phyloP scores from a whole-genome alignment of 805 yeast genomes.

The Candida insectorum region DNA sequence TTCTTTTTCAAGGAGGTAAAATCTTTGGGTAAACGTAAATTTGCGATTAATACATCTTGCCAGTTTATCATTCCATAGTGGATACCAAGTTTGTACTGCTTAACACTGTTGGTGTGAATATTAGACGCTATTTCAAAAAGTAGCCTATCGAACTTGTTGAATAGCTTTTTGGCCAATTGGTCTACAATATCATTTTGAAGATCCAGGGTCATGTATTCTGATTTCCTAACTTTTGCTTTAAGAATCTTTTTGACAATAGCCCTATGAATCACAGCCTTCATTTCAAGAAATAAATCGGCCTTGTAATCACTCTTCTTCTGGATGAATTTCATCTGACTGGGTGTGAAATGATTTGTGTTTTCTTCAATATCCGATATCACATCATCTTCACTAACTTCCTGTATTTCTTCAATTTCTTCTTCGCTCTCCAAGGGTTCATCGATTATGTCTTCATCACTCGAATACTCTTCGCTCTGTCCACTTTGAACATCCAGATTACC shows the following conservation, averaged over 20 bases:
- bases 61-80: constrained; percentile 17
- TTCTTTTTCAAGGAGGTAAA: neutral
- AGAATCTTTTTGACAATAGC: constrained; percentile 5
- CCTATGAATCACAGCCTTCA: constrained; percentile 12
- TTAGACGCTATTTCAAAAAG: constrained; percentile 5
- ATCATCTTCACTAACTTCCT: neutral
- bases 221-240: constrained; percentile 1
- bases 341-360: neutral
- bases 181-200: constrained; percentile 1
- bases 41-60: constrained; percentile 28
- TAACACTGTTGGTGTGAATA: too few species aligned
- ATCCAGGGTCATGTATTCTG: constrained; percentile 7
- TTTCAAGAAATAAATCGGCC: constrained; percentile 10
- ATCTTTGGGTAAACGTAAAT: constrained; percentile 13
- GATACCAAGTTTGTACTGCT: too few species aligned
- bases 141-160: constrained; percentile 5
- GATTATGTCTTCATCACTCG: constrained; percentile 8
- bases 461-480: too few species aligned
- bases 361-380: neutral
- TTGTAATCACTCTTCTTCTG: constrained; percentile 5
- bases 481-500: constrained; percentile 2
- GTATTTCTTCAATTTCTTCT: constrained; percentile 3
- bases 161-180: constrained; percentile 6
- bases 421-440: constrained; percentile 7
- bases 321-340: constrained; percentile 4